Conservation (phyloP, 148 eudicot species). For the Heliosperma pusillum region DNA sequence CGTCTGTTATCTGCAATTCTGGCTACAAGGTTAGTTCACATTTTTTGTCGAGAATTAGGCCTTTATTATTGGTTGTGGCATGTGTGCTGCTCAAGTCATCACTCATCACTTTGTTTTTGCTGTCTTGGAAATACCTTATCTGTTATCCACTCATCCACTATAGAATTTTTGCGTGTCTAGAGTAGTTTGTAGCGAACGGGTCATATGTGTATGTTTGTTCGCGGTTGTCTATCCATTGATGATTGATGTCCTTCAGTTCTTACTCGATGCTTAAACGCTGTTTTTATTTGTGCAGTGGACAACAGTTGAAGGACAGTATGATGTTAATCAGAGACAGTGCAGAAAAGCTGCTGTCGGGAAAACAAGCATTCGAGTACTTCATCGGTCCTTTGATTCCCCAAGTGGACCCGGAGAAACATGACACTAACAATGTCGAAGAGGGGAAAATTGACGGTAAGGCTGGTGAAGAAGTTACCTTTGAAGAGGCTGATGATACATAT, state of each 20-base stretch:
- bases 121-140: too few species aligned
- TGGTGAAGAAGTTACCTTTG: conserved; percentile 11
- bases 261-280: not conserved
- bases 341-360: conserved; percentile 16
- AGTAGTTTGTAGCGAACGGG: too few species aligned
- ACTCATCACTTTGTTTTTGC: too few species aligned
- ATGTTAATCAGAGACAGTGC: conserved; percentile 24
- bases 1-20: conserved; percentile 26
- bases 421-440: not conserved
- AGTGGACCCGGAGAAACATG: not conserved
- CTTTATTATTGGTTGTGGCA: not conserved
- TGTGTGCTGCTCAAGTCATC: too few species aligned
- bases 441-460: not conserved
- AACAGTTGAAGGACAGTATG: conserved; percentile 22
- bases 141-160: too few species aligned
- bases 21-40: conserved; percentile 29
- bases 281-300: conserved; percentile 27
- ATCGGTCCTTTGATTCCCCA: conserved; percentile 19
- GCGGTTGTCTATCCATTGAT: too few species aligned
- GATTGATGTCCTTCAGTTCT: too few species aligned
- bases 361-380: conserved; percentile 20
- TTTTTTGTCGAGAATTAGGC: not conserved
- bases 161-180: too few species aligned
- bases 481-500: conserved; percentile 17
- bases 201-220: too few species aligned